A percentile compares a stretch with the other conserved stretches of the same genome.
Evolutionary conservation across 768 basidiomycete genomes (phyloP).

Genomic region (Termitomyces sp.): DNA sequence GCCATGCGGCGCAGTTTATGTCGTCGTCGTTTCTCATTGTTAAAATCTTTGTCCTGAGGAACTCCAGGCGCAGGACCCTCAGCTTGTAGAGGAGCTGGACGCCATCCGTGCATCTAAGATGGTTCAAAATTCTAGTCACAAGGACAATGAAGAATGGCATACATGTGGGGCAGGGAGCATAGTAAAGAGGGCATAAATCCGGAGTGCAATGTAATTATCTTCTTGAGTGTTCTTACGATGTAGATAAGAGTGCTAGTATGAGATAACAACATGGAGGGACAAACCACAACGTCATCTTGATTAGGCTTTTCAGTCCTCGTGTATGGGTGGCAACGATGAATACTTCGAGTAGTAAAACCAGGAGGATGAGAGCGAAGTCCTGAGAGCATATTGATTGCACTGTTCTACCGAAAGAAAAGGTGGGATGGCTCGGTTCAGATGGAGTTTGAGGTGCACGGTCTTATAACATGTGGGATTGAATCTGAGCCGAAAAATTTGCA

Average conservation of each 20-base stretch:
- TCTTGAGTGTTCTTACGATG: neutral
- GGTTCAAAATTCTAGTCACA: neutral
- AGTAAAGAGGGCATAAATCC: neutral
- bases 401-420: neutral
- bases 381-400: neutral
- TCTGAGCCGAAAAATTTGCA: neutral
- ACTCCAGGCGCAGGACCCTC: neutral
- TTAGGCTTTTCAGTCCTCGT: neutral
- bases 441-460: neutral
- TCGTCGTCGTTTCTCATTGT: neutral
- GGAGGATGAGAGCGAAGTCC: neutral
- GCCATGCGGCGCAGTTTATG: neutral
- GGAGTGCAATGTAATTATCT: neutral
- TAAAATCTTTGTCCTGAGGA: neutral
- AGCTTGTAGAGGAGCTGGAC: constrained; percentile 36
- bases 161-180: neutral
- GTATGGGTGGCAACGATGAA: neutral
- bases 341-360: neutral
- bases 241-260: no score
- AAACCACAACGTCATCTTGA: neutral
- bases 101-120: neutral
- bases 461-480: neutral
- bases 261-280: neutral
- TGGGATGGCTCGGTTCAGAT: neutral
- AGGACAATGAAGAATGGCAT: neutral